A percentile compares a stretch with the other conserved stretches of the same genome.
These are phyloP conservation scores for Rhodotorula diobovata DNA, from an alignment of 768 basidiomycete genomes.

Conservation along the genomic window DNA sequence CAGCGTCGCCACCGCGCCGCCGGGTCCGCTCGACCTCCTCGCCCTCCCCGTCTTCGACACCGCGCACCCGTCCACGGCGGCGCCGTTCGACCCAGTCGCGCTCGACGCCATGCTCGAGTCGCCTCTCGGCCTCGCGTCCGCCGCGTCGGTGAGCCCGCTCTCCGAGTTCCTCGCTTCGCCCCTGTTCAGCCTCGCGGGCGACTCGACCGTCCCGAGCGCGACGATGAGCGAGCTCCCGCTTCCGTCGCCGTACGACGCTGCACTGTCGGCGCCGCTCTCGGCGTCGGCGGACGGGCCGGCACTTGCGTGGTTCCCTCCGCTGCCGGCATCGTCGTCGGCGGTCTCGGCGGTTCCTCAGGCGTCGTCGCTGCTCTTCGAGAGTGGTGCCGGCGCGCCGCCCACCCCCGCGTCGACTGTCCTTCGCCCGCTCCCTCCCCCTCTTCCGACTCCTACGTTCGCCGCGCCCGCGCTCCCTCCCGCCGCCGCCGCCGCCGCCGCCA, in stretches of 20 bases:
- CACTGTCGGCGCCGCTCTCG: not conserved
- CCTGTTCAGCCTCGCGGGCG: slow-evolving; percentile 21
- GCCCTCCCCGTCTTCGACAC: too few relatives aligned
- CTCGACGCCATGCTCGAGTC: slow-evolving; percentile 25
- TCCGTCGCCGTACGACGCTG: slow-evolving; percentile 1
- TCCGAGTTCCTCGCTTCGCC: slow-evolving; percentile 31
- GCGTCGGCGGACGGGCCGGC: not conserved
- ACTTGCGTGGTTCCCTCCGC: slow-evolving; percentile 22
- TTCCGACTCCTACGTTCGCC: not conserved
- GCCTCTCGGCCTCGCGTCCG: slow-evolving; percentile 7
- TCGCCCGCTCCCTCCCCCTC: slow-evolving; percentile 5
- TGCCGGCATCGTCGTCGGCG: not conserved
- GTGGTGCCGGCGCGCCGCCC: not conserved
- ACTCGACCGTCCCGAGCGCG: not conserved
- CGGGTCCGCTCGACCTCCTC: not conserved
- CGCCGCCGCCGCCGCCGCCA: not conserved
- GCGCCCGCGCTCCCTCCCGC: not conserved
- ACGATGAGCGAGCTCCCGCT: slow-evolving; percentile 16
- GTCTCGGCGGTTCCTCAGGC: not conserved
- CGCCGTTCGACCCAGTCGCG: not conserved
- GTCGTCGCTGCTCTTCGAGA: not conserved
- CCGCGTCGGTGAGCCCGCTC: slow-evolving; percentile 5
- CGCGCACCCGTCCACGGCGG: not conserved
- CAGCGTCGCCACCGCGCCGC: not conserved
- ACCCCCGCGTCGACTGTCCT: not conserved